These are phyloP conservation scores for Colletotrichum noveboracense DNA, from an alignment of 2,329 filamentous ascomycete species.

Conservation along the genomic window DNA sequence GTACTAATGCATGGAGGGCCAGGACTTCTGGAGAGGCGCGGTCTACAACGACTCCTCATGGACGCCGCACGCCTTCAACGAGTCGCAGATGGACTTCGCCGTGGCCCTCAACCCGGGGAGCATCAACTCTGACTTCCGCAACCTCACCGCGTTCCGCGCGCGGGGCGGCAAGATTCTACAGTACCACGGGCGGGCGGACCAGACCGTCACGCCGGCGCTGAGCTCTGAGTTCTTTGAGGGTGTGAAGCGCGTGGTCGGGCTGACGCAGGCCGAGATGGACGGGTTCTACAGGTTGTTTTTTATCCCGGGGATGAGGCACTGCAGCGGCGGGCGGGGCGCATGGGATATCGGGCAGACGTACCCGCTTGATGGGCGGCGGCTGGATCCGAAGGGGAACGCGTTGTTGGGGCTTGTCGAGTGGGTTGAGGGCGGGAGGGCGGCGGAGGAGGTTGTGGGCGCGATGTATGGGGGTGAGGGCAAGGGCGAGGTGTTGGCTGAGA, in stretches of 20 bases:
- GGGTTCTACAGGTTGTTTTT: conserved; percentile 56
- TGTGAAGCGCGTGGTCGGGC: conserved; percentile 46
- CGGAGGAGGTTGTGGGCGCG: neutral
- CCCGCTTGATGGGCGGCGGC: conserved; percentile 23
- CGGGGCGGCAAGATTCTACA: conserved; percentile 49
- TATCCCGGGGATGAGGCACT: conserved; percentile 58
- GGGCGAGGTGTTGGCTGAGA: neutral
- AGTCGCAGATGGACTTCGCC: conserved; percentile 37
- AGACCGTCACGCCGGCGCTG: conserved; percentile 47
- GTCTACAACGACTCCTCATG: conserved; percentile 43
- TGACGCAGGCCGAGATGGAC: conserved; percentile 37
- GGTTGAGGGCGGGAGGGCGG: conserved; percentile 41
- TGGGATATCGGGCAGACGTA: conserved; percentile 30
- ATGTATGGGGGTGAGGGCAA: neutral
- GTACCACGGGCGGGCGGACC: conserved; percentile 51
- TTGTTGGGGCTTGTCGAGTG: conserved; percentile 51
- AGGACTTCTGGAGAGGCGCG: conserved; percentile 29
- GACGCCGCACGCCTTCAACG: conserved; percentile 34
- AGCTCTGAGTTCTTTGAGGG: conserved; percentile 53
- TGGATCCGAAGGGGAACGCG: conserved; percentile 44
- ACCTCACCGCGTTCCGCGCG: conserved; percentile 41
- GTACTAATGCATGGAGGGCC: neutral
- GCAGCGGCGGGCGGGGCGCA: conserved; percentile 48
- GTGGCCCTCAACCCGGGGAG: conserved; percentile 39
- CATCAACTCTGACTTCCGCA: conserved; percentile 41